These are phyloP conservation scores for Flammula alnicola DNA, from an alignment of 1,284 basidiomycete genomes.

Conservation along the genomic window DNA sequence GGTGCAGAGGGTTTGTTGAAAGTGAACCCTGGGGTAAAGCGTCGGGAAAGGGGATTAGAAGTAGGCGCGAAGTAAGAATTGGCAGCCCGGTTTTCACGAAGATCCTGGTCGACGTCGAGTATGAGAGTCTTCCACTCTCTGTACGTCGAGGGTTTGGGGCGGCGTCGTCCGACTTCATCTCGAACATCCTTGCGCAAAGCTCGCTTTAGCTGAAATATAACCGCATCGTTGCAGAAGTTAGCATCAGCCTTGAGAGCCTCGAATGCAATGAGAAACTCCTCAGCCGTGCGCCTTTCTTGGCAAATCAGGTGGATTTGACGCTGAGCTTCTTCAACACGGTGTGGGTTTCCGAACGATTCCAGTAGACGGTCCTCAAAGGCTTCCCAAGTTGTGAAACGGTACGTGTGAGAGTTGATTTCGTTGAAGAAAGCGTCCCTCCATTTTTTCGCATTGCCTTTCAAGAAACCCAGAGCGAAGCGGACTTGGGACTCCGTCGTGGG, in stretches of 20 bases:
- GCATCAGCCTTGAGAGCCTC: neutral
- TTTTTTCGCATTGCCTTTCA: neutral
- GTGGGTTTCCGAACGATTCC: slow-evolving; percentile 3
- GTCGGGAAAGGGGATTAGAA: neutral
- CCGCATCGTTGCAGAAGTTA: neutral
- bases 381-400: neutral
- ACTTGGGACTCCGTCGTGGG: neutral
- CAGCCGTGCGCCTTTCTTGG: neutral
- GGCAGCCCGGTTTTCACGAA: neutral
- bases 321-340: slow-evolving; percentile 3
- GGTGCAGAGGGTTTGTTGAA: neutral
- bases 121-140: neutral
- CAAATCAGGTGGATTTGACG: neutral
- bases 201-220: neutral
- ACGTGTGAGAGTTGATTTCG: neutral
- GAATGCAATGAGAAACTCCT: slow-evolving; percentile 8
- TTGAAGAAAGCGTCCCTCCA: neutral
- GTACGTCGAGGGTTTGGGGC: neutral
- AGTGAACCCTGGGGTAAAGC: neutral
- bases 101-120: neutral
- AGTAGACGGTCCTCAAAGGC: neutral
- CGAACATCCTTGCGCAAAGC: neutral
- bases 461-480: slow-evolving; percentile 3
- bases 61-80: neutral
- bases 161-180: neutral